phyloP scores from a whole-genome alignment of 306 rosid genomes.

The Pueraria montana region DNA sequence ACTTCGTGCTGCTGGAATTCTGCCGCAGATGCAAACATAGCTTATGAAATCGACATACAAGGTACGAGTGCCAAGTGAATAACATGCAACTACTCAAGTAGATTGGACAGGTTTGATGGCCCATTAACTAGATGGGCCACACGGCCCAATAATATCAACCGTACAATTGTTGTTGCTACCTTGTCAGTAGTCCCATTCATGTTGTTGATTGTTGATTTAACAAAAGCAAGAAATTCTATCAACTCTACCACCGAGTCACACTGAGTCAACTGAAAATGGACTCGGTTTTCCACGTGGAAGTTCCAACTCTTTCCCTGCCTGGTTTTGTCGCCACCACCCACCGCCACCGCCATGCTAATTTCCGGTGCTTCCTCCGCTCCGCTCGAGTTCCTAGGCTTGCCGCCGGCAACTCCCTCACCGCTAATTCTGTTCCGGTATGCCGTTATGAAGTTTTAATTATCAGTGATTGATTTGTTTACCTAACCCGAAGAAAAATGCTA shows the following conservation, averaged over 20 bases:
- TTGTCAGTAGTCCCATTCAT: too few relatives aligned
- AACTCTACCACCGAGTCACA: too few relatives aligned
- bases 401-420: slow-evolving; percentile 51
- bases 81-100: too few relatives aligned
- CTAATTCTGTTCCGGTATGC: slow-evolving; percentile 64
- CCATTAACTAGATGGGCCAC: neutral
- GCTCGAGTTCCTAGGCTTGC: slow-evolving; percentile 28
- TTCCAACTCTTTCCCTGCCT: slow-evolving; percentile 14
- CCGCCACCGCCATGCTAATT: slow-evolving; percentile 22
- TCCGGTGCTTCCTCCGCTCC: slow-evolving; percentile 39
- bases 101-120: neutral
- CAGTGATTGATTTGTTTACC: neutral
- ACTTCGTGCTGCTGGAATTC: too few relatives aligned
- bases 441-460: neutral
- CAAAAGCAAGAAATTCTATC: neutral
- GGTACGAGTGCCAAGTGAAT: too few relatives aligned
- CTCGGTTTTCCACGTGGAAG: slow-evolving; percentile 40
- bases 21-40: too few relatives aligned
- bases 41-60: too few relatives aligned
- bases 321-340: slow-evolving; percentile 39
- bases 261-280: slow-evolving; percentile 57
- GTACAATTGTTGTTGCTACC: too few relatives aligned
- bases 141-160: neutral
- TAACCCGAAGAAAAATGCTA: neutral
- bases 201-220: too few relatives aligned